Percentiles rank a stretch among this genome's conserved stretches.
phyloP scores from a whole-genome alignment of 2,329 filamentous ascomycete species.

The Fusarium circinatum region DNA sequence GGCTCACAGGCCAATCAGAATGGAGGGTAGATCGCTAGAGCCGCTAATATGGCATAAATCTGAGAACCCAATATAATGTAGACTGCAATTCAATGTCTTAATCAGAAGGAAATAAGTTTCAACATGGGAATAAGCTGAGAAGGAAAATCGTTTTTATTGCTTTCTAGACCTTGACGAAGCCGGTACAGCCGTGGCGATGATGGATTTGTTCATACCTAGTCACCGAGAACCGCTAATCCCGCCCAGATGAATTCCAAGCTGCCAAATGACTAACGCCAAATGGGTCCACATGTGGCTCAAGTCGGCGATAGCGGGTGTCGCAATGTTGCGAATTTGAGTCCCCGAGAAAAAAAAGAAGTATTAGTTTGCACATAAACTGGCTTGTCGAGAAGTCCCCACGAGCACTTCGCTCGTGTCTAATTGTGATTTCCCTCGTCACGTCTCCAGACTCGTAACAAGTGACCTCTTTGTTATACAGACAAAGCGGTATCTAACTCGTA shows the following conservation, averaged over 20 bases:
- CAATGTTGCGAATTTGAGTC: slow-evolving; percentile 6
- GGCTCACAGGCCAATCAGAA: neutral
- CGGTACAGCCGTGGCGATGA: slow-evolving; percentile 1
- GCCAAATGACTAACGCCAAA: neutral
- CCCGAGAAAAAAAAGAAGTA: neutral
- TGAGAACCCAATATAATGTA: neutral
- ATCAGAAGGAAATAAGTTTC: neutral
- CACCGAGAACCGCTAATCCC: slow-evolving; percentile 32
- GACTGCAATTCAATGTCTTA: neutral
- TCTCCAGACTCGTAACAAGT: neutral
- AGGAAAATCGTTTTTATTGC: neutral
- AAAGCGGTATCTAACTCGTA: slow-evolving; percentile 7
- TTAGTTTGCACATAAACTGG: neutral
- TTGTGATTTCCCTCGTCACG: neutral
- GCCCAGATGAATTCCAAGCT: neutral
- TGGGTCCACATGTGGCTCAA: slow-evolving; percentile 3
- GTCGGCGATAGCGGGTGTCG: slow-evolving; percentile 27
- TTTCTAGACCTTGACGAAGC: neutral
- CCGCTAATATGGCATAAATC: neutral
- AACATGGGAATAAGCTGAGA: neutral
- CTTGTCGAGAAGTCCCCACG: neutral
- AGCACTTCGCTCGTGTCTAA: neutral
- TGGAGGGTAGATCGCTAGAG: neutral
- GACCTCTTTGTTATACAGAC: slow-evolving; percentile 7
- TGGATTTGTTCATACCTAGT: slow-evolving; percentile 3